Base-by-base conservation (phyloP, 257 asterid genomes). In the Lantana camara region DNA sequence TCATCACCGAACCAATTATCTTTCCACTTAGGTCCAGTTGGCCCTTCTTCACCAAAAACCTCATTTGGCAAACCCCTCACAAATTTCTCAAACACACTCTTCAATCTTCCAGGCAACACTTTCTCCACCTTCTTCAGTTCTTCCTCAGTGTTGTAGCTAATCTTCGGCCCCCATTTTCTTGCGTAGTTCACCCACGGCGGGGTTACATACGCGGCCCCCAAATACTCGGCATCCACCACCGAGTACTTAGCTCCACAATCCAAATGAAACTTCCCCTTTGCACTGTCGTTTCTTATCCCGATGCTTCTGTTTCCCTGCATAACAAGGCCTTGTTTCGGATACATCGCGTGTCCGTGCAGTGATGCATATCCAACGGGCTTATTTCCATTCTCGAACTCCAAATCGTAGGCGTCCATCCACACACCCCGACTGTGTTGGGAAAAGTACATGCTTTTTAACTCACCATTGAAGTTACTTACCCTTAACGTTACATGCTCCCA, bases 401-500 rank as follows among this genome's bases (percentile, higher is more conserved):
- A 45, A 5, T 62, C 59, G 0, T 86, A 68, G 0, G 74, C 78
- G 35, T 80, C 81, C 0, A 75, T 63, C 95, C 96, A 89, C 9
- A 46, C 34, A 13, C 98, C 96, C 19, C 63, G 67, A 56, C 87
- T 82, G 50, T 91, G 98, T 20, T 89, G 83, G 2, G 90, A 76
- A 69, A 83, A 89, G 44, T 83, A 91, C 19, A 85, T 69, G 9
- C 76, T 53, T 44, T 73, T 71, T 20, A 91, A 48, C 81, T 80
- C 90, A 22, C 98, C 98, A 51, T 84, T 69, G 64, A 86, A 68
- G 60, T 91, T 91, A 69, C 96, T 91, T 3, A 91, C 74, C 49
- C 98, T 81, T 23, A 88, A 45, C 0, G 96, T 84, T n/a, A 86
- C 77, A 60, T 91, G 98, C 45, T 91, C 98, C 95, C 96, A 91